Evolutionary conservation across 208 protist genomes (phyloP).

Genomic region (Trypanosoma scelopori): DNA sequence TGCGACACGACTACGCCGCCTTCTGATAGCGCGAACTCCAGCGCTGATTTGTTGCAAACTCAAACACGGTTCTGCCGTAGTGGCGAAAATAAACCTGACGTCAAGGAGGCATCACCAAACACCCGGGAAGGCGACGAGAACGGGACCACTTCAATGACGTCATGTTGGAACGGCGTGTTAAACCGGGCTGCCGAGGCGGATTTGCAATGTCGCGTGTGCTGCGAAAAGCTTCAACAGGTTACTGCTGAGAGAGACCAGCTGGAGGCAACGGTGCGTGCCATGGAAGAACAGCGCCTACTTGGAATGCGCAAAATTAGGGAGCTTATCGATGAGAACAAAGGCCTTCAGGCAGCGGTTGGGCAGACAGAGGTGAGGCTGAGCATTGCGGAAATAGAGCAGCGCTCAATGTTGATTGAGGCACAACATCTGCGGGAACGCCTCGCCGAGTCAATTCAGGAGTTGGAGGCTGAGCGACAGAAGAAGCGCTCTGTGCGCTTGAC

Average conservation of each 20-base stretch:
- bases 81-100: background rate
- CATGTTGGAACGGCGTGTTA: background rate
- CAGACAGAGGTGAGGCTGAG: slow-evolving; percentile 4
- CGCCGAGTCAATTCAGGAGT: background rate
- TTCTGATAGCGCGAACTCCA: background rate
- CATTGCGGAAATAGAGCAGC: slow-evolving; percentile 22
- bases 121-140: background rate
- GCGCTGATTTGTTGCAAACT: background rate
- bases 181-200: background rate
- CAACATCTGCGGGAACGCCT: slow-evolving; percentile 4
- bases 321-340: slow-evolving; percentile 23
- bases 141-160: background rate
- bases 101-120: background rate
- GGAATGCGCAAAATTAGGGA: slow-evolving; percentile 15
- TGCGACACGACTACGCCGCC: background rate
- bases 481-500: background rate
- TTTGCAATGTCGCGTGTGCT: background rate
- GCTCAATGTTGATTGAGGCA: slow-evolving; percentile 1
- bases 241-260: slow-evolving; percentile 3
- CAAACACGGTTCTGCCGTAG: background rate
- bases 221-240: slow-evolving; percentile 3
- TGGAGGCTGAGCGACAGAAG: background rate
- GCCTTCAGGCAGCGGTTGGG: background rate
- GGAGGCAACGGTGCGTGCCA: slow-evolving; percentile 2
- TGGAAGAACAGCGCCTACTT: slow-evolving; percentile 11